phyloP scores from a whole-genome alignment of 2,329 filamentous ascomycete genomes.

The Xylaria sp. region DNA sequence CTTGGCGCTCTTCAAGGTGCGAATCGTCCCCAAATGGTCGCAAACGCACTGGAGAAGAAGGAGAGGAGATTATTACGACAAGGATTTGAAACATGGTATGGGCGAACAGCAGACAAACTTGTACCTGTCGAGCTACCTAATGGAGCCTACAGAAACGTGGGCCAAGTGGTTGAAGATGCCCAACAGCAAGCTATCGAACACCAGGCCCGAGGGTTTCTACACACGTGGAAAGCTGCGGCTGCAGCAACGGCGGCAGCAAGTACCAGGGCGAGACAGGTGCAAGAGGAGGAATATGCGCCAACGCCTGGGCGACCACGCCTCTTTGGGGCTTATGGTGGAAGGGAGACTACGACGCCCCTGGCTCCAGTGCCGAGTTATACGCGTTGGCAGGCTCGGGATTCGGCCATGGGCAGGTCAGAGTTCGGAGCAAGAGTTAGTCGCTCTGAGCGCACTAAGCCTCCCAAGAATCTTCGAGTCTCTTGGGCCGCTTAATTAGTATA shows the following conservation, averaged over 20 bases:
- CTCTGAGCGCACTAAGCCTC: slow-evolving; percentile 41
- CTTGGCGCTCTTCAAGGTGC: slow-evolving; percentile 47
- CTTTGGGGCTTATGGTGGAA: slow-evolving; percentile 44
- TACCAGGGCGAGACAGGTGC: slow-evolving; percentile 27
- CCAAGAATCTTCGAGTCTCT: slow-evolving; percentile 48
- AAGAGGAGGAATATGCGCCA: slow-evolving; percentile 44
- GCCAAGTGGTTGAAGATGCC: slow-evolving; percentile 43
- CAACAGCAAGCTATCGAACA: slow-evolving; percentile 40
- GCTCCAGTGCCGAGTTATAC: slow-evolving; percentile 46
- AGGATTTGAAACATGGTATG: slow-evolving; percentile 48
- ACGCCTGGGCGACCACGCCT: slow-evolving; percentile 50
- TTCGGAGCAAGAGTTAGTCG: slow-evolving; percentile 40
- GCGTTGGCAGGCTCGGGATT: slow-evolving; percentile 44
- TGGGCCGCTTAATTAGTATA: slow-evolving; percentile 44
- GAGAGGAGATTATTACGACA: slow-evolving; percentile 46
- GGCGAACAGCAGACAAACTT: slow-evolving; percentile 45
- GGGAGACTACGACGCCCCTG: slow-evolving; percentile 49
- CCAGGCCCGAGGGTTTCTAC: slow-evolving; percentile 41
- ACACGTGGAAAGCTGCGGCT: slow-evolving; percentile 43
- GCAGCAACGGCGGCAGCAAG: slow-evolving; percentile 38
- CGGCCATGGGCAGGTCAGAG: slow-evolving; percentile 44
- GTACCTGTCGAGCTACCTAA: slow-evolving; percentile 44
- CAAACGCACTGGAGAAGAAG: slow-evolving; percentile 48
- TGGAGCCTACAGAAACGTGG: slow-evolving; percentile 43
- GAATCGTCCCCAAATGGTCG: slow-evolving; percentile 47